A percentile compares a stretch with the other conserved stretches of the same genome.
Evolutionary conservation across 208 protist genomes (phyloP).

Genomic region (Herpetomonas samuelpessoai): DNA sequence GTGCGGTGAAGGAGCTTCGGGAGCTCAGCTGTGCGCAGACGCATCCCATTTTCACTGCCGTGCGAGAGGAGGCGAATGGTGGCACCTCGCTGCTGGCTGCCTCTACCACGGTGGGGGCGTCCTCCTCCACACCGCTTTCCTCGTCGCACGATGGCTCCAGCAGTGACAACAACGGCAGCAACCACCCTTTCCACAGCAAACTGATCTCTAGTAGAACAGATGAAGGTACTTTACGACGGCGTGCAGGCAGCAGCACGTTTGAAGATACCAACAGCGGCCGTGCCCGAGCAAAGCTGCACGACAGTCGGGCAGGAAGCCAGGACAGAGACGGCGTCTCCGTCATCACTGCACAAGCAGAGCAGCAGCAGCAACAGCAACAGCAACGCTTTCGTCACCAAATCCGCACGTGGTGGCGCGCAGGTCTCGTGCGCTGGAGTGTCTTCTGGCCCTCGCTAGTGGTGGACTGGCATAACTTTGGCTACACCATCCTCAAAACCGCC

Average conservation of each 20-base stretch:
- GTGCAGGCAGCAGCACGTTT: too few relatives aligned
- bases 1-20: slow-evolving; percentile 55
- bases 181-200: too few relatives aligned
- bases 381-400: neutral
- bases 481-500: slow-evolving; percentile 73
- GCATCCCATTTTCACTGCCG: neutral
- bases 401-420: slow-evolving; percentile 9
- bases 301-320: too few relatives aligned
- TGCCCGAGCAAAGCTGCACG: neutral
- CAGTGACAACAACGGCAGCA: neutral
- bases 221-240: too few relatives aligned
- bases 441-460: slow-evolving; percentile 72
- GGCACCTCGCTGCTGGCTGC: neutral
- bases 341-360: too few relatives aligned
- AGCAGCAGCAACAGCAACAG: too few relatives aligned
- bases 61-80: neutral
- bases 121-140: too few relatives aligned
- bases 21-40: slow-evolving; percentile 32
- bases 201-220: too few relatives aligned
- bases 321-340: too few relatives aligned
- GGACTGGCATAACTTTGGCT: slow-evolving; percentile 93
- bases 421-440: slow-evolving; percentile 5
- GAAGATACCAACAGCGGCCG: neutral
- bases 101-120: neutral
- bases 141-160: neutral